phyloP scores from a whole-genome alignment of 1,284 basidiomycete genomes.

The Sphaerobolus stellatus region DNA sequence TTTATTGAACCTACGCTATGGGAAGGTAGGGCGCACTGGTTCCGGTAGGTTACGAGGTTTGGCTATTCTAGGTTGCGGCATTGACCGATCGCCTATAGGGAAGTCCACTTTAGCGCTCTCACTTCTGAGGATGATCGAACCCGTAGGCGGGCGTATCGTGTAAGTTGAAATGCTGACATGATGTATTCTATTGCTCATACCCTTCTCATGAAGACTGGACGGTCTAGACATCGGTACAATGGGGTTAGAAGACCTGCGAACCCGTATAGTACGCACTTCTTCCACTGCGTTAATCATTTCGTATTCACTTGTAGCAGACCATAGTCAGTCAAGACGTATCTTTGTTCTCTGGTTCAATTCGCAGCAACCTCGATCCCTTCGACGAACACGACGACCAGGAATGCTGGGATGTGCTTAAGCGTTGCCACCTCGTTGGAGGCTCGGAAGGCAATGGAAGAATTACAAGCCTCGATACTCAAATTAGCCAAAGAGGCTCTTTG shows the following conservation, averaged over 20 bases:
- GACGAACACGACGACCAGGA: slow-evolving; percentile 60
- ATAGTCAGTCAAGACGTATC: slow-evolving; percentile 84
- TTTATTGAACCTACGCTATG: not conserved
- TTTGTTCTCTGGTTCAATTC: slow-evolving; percentile 81
- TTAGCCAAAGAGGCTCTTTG: slow-evolving; percentile 38
- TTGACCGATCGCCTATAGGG: slow-evolving; percentile 33
- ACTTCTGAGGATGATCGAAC: slow-evolving; percentile 79
- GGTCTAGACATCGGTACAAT: slow-evolving; percentile 81
- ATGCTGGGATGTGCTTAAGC: slow-evolving; percentile 62
- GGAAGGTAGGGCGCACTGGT: slow-evolving; percentile 63
- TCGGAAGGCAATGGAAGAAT: slow-evolving; percentile 24
- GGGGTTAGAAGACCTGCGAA: slow-evolving; percentile 79
- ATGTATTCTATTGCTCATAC: not conserved
- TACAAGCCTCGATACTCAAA: slow-evolving; percentile 56
- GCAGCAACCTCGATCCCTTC: slow-evolving; percentile 77
- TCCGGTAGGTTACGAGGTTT: slow-evolving; percentile 41
- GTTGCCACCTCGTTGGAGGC: slow-evolving; percentile 55
- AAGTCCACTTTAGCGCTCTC: slow-evolving; percentile 77
- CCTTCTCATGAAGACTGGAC: slow-evolving; percentile 53
- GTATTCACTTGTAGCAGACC: slow-evolving; percentile 43
- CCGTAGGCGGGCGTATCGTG: slow-evolving; percentile 68
- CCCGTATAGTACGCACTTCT: slow-evolving; percentile 26
- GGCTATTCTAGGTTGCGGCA: not conserved
- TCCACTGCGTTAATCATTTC: not conserved
- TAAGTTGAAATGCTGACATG: slow-evolving; percentile 29